Evolutionary conservation across 140 eudicot species (phyloP), one percentile per base, ranked within the genome.

Genomic region (Anethum foeniculum): DNA sequence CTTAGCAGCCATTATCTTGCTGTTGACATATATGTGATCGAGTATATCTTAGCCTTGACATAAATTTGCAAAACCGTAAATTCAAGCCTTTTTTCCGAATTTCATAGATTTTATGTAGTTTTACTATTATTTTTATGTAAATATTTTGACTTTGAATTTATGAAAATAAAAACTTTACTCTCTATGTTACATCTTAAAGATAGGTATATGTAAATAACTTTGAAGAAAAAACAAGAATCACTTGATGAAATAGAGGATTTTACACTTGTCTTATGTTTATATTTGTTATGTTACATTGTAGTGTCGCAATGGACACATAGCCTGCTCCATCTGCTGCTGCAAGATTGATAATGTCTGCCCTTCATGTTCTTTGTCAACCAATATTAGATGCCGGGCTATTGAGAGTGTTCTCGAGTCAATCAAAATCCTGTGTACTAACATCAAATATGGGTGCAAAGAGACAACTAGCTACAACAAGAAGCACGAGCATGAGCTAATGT

Each of bases 291-390:
- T 75, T 52, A 10, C 60, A 64, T 43, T 83, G 62, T 84, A 92
- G 94, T 92, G 97, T 80, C 89, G 88, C 72, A 92, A 91, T 51
- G 98, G 98, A 75, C 98, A 93, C 80, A 81, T 88, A 79, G 92
- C 93, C 23, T 93, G 98, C 83, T 76, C 82, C 52, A 68, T 79
- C 32, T 93, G 98, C 90, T 93, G 97, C 88, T 27, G 36, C 82
- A 90, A 86, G 81, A 80, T 91, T 71, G 77, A 51, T 36, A 77
- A 87, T 84, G 87, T 78, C 62, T 93, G 97, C 51, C 88, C 92
- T 32, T 87, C 86, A 30, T 93, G 98, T 87, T 82, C 87, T 80
- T 86, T 84, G 83, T 86, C 93, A 15, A 91, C 87, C 41, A 93
- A 85, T 77, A 90, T 85, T 77, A 93, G 98, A 36, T 91, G 97